Evolutionary conservation across 768 basidiomycete species (phyloP).

Genomic region (Mycena latifolia): DNA sequence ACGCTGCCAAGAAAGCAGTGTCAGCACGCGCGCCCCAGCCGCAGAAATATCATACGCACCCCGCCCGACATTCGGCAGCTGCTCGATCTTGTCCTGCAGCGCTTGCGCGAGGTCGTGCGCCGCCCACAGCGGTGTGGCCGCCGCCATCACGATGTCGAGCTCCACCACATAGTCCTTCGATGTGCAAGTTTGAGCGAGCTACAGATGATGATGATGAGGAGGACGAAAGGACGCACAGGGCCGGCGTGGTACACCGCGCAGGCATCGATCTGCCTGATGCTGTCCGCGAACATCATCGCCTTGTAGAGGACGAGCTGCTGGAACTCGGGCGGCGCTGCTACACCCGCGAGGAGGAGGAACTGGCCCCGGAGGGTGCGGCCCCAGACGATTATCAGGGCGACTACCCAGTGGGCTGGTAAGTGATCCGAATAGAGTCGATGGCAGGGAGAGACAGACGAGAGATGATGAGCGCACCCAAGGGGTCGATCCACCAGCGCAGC

Average conservation of each 20-base stretch:
- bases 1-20: slow-evolving; percentile 46
- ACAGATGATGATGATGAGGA: background rate
- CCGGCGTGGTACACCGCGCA: slow-evolving; percentile 71
- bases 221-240: slow-evolving; percentile 11
- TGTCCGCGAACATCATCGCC: slow-evolving; percentile 69
- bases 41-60: slow-evolving; percentile 6
- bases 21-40: background rate
- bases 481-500: slow-evolving; percentile 62
- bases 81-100: slow-evolving; percentile 67
- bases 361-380: slow-evolving; percentile 60
- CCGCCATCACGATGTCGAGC: slow-evolving; percentile 73
- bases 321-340: slow-evolving; percentile 72
- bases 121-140: slow-evolving; percentile 69
- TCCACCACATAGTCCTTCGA: slow-evolving; percentile 68
- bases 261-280: slow-evolving; percentile 71
- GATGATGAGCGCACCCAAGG: slow-evolving; percentile 59
- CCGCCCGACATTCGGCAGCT: slow-evolving; percentile 67
- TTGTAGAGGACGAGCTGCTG: slow-evolving; percentile 75
- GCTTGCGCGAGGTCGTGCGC: slow-evolving; percentile 64
- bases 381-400: slow-evolving; percentile 66
- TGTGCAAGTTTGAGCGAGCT: background rate
- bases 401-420: slow-evolving; percentile 39
- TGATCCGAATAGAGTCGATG: background rate
- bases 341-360: slow-evolving; percentile 71
- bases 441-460: slow-evolving; percentile 26